Conservation (phyloP, 805 yeast species). For the Kodamaea fukazawae region DNA sequence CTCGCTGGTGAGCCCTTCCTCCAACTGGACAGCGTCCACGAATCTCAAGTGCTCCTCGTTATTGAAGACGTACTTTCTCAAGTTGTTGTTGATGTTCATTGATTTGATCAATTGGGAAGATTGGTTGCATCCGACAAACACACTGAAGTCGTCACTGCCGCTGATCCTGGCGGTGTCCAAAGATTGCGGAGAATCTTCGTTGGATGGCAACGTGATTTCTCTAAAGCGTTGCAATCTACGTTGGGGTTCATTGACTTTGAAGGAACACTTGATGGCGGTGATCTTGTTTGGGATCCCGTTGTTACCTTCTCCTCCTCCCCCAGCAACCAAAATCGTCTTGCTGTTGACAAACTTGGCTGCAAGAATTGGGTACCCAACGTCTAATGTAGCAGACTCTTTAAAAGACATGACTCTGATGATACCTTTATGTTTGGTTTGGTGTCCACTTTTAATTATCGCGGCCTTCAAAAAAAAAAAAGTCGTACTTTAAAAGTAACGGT, state of each 20-base stretch:
- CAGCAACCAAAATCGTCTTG: constrained; percentile 65
- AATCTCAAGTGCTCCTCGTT: constrained; percentile 58
- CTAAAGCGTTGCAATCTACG: constrained; percentile 53
- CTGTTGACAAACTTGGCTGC: constrained; percentile 70
- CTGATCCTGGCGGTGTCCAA: constrained; percentile 48
- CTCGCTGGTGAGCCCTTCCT: constrained; percentile 36
- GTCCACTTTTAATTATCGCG: not conserved
- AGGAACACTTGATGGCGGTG: constrained; percentile 59
- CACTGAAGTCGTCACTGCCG: constrained; percentile 32
- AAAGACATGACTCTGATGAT: constrained; percentile 23
- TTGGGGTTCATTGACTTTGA: constrained; percentile 43
- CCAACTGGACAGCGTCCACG: constrained; percentile 59
- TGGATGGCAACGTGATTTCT: constrained; percentile 56
- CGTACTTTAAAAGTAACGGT: not conserved
- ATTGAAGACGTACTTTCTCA: constrained; percentile 62
- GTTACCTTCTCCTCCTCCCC: constrained; percentile 96
- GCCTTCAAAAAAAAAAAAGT: not conserved
- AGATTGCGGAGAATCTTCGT: constrained; percentile 88
- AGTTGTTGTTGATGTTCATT: constrained; percentile 63
- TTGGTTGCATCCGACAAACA: constrained; percentile 78
- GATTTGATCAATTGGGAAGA: constrained; percentile 52
- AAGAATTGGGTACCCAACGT: constrained; percentile 73
- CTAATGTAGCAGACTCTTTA: constrained; percentile 35
- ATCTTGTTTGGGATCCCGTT: constrained; percentile 86
- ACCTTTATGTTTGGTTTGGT: constrained; percentile 3